phyloP scores from a whole-genome alignment of 805 yeast species.

The Metschnikowia orientalis region DNA sequence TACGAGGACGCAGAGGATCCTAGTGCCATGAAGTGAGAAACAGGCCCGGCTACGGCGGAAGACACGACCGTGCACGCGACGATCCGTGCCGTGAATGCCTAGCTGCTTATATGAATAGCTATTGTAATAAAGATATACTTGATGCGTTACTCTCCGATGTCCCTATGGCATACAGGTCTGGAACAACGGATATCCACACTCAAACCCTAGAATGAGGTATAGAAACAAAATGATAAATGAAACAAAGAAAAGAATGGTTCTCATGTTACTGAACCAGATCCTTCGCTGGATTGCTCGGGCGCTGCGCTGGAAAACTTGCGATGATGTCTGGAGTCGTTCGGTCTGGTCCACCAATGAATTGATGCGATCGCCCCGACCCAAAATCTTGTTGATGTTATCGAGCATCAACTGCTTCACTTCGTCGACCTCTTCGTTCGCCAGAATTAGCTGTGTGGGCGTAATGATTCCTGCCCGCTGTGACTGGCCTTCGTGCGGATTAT shows the following conservation, averaged over 20 bases:
- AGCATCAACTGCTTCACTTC: conserved; percentile 67
- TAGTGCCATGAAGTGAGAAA: too few relatives aligned
- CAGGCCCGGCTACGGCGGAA: too few relatives aligned
- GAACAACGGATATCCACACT: conserved; percentile 53
- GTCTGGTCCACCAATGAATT: conserved; percentile 74
- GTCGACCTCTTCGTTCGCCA: conserved; percentile 53
- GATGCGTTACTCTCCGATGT: too few relatives aligned
- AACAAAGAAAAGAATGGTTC: conserved; percentile 31
- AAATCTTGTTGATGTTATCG: conserved; percentile 64
- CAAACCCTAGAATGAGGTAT: conserved; percentile 46
- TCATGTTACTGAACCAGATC: conserved; percentile 66
- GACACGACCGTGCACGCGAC: too few relatives aligned
- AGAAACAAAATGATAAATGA: conserved; percentile 24
- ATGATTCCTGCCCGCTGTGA: conserved; percentile 20
- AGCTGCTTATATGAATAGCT: too few relatives aligned
- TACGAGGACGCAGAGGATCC: too few relatives aligned
- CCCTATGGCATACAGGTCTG: conserved; percentile 35
- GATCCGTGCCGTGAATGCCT: too few relatives aligned
- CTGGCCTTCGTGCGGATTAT: conserved; percentile 2
- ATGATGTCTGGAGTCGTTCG: conserved; percentile 59
- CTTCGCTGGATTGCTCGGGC: conserved; percentile 59
- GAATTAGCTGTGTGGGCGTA: conserved; percentile 33
- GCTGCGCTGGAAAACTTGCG: conserved; percentile 65
- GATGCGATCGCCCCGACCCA: conserved; percentile 76
- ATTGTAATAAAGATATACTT: too few relatives aligned